Conservation (phyloP, 2,329 filamentous ascomycete species). For the Neonectria punicea region DNA sequence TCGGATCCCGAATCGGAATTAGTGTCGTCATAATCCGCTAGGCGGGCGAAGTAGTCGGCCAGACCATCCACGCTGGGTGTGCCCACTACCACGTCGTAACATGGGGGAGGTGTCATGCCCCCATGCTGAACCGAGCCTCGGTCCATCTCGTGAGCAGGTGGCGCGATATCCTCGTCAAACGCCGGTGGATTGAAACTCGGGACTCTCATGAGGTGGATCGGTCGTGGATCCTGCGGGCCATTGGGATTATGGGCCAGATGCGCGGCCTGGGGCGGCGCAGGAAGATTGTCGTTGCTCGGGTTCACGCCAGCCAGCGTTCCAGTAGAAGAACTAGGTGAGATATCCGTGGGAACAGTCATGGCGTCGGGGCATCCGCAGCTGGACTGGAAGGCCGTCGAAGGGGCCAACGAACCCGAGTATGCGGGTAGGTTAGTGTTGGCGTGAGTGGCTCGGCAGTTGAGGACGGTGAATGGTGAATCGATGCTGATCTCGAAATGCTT, state of each 20-base stretch:
- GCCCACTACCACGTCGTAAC: constrained; percentile 83
- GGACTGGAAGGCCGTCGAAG: constrained; percentile 56
- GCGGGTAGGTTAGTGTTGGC: constrained; percentile 87
- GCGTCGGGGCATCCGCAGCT: constrained; percentile 66
- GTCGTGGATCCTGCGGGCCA: constrained; percentile 62
- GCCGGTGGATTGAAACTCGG: constrained; percentile 90
- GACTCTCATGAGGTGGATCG: constrained; percentile 84
- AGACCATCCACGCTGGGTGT: constrained; percentile 74
- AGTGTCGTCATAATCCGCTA: constrained; percentile 66
- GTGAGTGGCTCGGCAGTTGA: constrained; percentile 92
- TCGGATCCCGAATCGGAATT: constrained; percentile 56
- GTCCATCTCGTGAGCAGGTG: constrained; percentile 46
- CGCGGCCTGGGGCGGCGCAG: constrained; percentile 65
- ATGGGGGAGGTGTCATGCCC: constrained; percentile 82
- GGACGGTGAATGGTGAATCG: constrained; percentile 92
- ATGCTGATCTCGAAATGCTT: constrained; percentile 97
- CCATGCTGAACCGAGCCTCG: constrained; percentile 34
- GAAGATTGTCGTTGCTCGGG: constrained; percentile 49
- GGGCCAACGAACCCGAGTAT: constrained; percentile 69
- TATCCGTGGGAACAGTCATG: constrained; percentile 64
- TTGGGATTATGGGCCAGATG: constrained; percentile 52
- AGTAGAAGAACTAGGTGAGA: constrained; percentile 73
- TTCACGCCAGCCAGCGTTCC: constrained; percentile 58
- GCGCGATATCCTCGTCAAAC: constrained; percentile 77
- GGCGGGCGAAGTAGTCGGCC: constrained; percentile 86